A percentile compares a stretch with the other conserved stretches of the same genome.
phyloP scores from a whole-genome alignment of 805 yeast species.

The Candida patagonica region DNA sequence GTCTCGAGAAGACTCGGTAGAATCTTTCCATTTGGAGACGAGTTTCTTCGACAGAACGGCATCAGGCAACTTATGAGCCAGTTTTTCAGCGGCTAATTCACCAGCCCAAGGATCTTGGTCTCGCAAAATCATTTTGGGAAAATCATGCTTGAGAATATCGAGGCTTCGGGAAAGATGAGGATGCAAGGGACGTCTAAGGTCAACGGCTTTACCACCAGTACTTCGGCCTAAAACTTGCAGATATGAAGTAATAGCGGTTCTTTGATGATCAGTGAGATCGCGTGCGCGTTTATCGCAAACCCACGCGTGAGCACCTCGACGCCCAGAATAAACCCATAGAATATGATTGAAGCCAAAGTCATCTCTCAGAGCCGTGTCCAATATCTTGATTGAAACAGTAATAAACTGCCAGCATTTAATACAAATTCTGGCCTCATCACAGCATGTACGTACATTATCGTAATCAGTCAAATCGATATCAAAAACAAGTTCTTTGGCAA shows the following conservation, averaged over 20 bases:
- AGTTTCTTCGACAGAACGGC: constrained; percentile 37
- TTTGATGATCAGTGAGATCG: constrained; percentile 54
- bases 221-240: constrained; percentile 54
- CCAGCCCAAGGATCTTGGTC: constrained; percentile 86
- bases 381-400: constrained; percentile 67
- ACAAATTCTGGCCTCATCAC: constrained; percentile 78
- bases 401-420: constrained; percentile 89
- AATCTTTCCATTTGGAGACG: constrained; percentile 47
- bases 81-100: constrained; percentile 44
- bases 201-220: constrained; percentile 38
- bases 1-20: constrained; percentile 44
- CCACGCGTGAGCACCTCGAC: constrained; percentile 99
- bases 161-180: constrained; percentile 73
- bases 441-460: constrained; percentile 88
- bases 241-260: constrained; percentile 78
- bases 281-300: constrained; percentile 81
- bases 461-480: constrained; percentile 98
- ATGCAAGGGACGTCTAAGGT: constrained; percentile 71
- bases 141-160: constrained; percentile 52
- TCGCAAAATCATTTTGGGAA: constrained; percentile 53
- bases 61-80: constrained; percentile 58
- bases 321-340: constrained; percentile 94
- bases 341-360: constrained; percentile 85
- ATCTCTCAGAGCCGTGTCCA: constrained; percentile 62
- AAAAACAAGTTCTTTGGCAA: constrained; percentile 79